Evolutionary conservation across 2,329 filamentous ascomycete genomes (phyloP).

Genomic region (Claviceps humidiphila): DNA sequence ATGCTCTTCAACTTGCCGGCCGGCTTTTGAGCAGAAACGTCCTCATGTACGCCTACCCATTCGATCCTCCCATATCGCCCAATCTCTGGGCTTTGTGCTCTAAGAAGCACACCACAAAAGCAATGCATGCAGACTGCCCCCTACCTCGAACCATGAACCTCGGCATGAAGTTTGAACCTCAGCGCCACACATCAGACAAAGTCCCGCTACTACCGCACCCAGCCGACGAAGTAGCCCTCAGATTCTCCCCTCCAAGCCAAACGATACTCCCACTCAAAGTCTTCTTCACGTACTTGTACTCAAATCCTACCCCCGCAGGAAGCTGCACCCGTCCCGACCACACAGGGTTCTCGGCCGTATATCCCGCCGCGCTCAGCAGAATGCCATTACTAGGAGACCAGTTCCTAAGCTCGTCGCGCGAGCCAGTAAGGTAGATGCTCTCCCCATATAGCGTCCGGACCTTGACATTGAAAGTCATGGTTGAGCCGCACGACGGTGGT

Average conservation of each 20-base stretch:
- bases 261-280: slow-evolving; percentile 32
- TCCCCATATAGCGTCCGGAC: slow-evolving; percentile 8
- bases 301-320: slow-evolving; percentile 35
- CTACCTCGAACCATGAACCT: too few relatives aligned
- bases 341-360: slow-evolving; percentile 38
- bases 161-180: background rate
- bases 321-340: slow-evolving; percentile 41
- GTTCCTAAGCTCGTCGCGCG: slow-evolving; percentile 24
- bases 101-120: too few relatives aligned
- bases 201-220: slow-evolving; percentile 1
- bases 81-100: too few relatives aligned
- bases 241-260: slow-evolving; percentile 44
- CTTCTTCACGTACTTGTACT: slow-evolving; percentile 51
- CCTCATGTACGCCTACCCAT: too few relatives aligned
- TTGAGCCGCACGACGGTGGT: slow-evolving; percentile 12
- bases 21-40: too few relatives aligned
- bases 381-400: slow-evolving; percentile 29
- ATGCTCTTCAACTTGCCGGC: too few relatives aligned
- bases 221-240: slow-evolving; percentile 10
- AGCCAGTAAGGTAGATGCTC: slow-evolving; percentile 13
- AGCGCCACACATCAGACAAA: slow-evolving; percentile 4
- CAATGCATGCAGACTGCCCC: too few relatives aligned
- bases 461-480: slow-evolving; percentile 11
- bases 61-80: too few relatives aligned
- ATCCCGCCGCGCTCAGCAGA: slow-evolving; percentile 36